Percentiles rank a stretch among this genome's conserved stretches.
These are phyloP conservation scores for Butyriboletus loyo DNA, from an alignment of 768 basidiomycete genomes.

Conservation along the genomic window DNA sequence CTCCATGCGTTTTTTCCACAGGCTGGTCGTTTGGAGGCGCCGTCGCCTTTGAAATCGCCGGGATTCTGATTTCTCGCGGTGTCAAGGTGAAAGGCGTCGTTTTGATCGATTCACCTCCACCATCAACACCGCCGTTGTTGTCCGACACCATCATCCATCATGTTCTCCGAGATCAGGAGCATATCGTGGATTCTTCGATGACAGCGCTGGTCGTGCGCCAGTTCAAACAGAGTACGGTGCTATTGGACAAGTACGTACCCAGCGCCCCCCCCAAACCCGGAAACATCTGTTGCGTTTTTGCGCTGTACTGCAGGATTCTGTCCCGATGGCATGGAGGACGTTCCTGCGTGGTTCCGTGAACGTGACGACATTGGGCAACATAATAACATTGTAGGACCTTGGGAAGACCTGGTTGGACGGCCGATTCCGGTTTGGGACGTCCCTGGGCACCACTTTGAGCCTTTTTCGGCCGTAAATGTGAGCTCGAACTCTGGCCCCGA, in stretches of 20 bases:
- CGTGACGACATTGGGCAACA: conserved; percentile 35
- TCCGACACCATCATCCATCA: conserved; percentile 51
- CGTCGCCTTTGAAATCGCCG: conserved; percentile 62
- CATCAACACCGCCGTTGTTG: conserved; percentile 49
- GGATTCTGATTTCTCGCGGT: conserved; percentile 41
- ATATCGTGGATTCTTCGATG: conserved; percentile 30
- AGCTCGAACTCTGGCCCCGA: too few relatives aligned
- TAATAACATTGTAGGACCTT: conserved; percentile 43
- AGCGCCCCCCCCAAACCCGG: conserved; percentile 17
- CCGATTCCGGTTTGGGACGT: conserved; percentile 49
- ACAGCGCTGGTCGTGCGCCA: conserved; percentile 42
- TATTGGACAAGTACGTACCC: conserved; percentile 50
- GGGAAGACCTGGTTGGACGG: conserved; percentile 44
- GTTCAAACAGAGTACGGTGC: conserved; percentile 44
- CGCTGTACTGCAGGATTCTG: conserved; percentile 49
- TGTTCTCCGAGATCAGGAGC: conserved; percentile 35
- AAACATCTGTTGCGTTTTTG: conserved; percentile 45
- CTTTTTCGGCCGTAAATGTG: conserved; percentile 53
- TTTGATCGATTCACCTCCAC: conserved; percentile 66
- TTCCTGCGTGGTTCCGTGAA: conserved; percentile 54
- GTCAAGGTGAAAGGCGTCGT: conserved; percentile 53
- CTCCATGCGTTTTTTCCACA: conserved; percentile 18
- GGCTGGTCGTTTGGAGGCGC: conserved; percentile 83
- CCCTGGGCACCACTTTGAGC: conserved; percentile 64
- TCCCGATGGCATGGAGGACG: conserved; percentile 29